Evolutionary conservation across 2,329 filamentous ascomycete species (phyloP).

Genomic region (Nannizzia gypsea): DNA sequence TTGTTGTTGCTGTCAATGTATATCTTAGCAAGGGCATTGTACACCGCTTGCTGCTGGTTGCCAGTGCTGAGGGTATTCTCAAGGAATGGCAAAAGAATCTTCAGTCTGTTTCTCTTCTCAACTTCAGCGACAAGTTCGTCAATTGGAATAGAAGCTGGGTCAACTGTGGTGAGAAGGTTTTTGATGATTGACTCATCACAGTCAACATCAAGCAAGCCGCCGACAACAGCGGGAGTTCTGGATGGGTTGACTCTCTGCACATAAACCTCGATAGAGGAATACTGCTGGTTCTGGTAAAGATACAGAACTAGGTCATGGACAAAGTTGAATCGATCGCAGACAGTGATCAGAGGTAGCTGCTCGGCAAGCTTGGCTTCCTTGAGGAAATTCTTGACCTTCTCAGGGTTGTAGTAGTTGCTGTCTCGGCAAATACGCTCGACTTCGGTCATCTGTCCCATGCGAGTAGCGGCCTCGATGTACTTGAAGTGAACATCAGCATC

Average conservation of each 20-base stretch:
- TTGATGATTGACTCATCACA: constrained; percentile 97
- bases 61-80: constrained; percentile 80
- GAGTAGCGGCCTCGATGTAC: constrained; percentile 94
- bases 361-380: constrained; percentile 90
- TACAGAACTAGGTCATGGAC: constrained; percentile 93
- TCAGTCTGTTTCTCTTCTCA: constrained; percentile 89
- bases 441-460: constrained; percentile 85
- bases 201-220: constrained; percentile 87
- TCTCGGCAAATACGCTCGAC: constrained; percentile 96
- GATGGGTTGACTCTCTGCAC: constrained; percentile 93
- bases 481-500: constrained; percentile 97
- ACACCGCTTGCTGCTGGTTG: constrained; percentile 92
- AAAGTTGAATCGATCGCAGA: constrained; percentile 99
- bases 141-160: constrained; percentile 75
- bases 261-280: constrained; percentile 96
- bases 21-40: constrained; percentile 95
- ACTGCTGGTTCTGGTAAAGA: constrained; percentile 97
- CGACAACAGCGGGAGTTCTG: constrained; percentile 82
- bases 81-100: constrained; percentile 89
- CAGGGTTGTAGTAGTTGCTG: constrained; percentile 76
- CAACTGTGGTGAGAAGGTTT: constrained; percentile 72
- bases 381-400: constrained; percentile 98
- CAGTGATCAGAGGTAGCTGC: constrained; percentile 91
- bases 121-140: constrained; percentile 90
- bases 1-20: constrained; percentile 99